phyloP scores from a whole-genome alignment of 2,329 filamentous ascomycete genomes.

The Didymosphaeria variabile region DNA sequence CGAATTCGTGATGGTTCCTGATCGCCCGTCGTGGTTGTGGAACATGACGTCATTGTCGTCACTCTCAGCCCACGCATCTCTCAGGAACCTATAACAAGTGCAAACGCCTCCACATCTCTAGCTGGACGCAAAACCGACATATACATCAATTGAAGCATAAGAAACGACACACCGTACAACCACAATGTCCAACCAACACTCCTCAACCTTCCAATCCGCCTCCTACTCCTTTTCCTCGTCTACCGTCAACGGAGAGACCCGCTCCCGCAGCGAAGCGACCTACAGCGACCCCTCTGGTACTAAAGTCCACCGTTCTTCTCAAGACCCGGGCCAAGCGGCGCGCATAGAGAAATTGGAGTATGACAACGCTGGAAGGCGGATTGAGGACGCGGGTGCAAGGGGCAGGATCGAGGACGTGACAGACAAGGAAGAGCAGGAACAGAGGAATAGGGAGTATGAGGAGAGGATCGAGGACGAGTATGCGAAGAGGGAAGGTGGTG shows the following conservation, averaged over 20 bases:
- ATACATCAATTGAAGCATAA: not conserved
- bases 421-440: slow-evolving; percentile 44
- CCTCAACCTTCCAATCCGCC: slow-evolving; percentile 40
- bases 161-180: not conserved
- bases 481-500: slow-evolving; percentile 55
- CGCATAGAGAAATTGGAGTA: slow-evolving; percentile 38
- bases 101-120: not conserved
- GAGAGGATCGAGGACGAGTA: slow-evolving; percentile 56
- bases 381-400: slow-evolving; percentile 21
- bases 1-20: not conserved
- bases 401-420: slow-evolving; percentile 45
- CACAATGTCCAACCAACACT: slow-evolving; percentile 25
- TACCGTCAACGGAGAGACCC: slow-evolving; percentile 41
- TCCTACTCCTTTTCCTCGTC: slow-evolving; percentile 34
- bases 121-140: not conserved
- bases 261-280: slow-evolving; percentile 34
- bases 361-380: slow-evolving; percentile 30
- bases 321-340: slow-evolving; percentile 37
- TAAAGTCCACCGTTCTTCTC: slow-evolving; percentile 33
- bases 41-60: slow-evolving; percentile 14
- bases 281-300: slow-evolving; percentile 42
- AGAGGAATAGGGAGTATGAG: slow-evolving; percentile 49
- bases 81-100: not conserved
- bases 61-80: not conserved
- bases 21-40: not conserved